Evolutionary conservation across 2,329 filamentous ascomycete species (phyloP).

Genomic region (Mollisia scopiformis): DNA sequence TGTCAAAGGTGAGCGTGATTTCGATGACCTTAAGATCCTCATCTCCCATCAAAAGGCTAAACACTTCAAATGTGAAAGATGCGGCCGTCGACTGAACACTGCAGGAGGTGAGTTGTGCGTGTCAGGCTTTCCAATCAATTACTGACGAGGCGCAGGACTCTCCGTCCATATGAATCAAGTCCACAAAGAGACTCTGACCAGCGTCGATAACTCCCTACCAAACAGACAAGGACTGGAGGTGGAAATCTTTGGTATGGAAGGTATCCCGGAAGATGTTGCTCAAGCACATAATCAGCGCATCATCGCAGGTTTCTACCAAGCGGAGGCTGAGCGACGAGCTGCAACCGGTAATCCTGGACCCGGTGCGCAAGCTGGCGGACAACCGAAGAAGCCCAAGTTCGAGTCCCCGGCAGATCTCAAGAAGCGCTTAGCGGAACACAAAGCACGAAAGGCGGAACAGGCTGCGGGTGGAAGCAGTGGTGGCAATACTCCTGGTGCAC

Average conservation of each 20-base stretch:
- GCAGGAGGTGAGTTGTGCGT: conserved; percentile 74
- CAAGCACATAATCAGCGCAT: conserved; percentile 86
- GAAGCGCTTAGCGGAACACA: conserved; percentile 77
- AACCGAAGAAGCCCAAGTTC: conserved; percentile 71
- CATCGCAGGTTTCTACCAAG: conserved; percentile 81
- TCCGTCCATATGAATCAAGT: conserved; percentile 98
- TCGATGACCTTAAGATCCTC: conserved; percentile 94
- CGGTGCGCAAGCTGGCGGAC: conserved; percentile 63
- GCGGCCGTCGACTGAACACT: conserved; percentile 85
- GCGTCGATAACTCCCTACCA: conserved; percentile 89
- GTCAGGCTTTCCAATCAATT: neutral
- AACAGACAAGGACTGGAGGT: conserved; percentile 85
- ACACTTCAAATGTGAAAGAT: conserved; percentile 96
- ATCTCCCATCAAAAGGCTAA: conserved; percentile 99
- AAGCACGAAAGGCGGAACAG: conserved; percentile 67
- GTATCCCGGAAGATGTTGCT: conserved; percentile 84
- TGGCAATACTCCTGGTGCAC: conserved; percentile 53
- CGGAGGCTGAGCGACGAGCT: conserved; percentile 79
- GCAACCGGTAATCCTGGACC: conserved; percentile 83
- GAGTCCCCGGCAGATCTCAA: conserved; percentile 75
- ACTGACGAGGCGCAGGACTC: conserved; percentile 62
- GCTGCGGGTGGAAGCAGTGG: conserved; percentile 55
- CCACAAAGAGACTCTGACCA: conserved; percentile 87
- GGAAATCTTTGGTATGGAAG: conserved; percentile 98
- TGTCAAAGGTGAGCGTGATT: conserved; percentile 79